Conservation (phyloP, 371 early-diverging fungal genomes). For the Rhizopus microsporus region DNA sequence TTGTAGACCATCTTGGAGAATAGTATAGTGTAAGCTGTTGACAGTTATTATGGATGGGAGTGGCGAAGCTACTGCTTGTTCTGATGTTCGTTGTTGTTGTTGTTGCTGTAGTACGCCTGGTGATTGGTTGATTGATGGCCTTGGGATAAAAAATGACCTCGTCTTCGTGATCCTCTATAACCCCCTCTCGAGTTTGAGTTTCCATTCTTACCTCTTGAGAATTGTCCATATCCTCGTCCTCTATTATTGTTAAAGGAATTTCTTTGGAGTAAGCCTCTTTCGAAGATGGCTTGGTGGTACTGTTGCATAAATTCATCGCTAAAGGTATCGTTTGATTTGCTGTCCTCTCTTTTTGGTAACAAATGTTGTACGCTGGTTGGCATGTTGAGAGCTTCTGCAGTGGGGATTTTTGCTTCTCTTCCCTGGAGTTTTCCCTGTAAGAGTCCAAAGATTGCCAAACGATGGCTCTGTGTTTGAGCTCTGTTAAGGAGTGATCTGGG, state of each 20-base stretch:
- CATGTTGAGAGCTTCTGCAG: conserved; percentile 10
- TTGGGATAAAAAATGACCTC: conserved; percentile 10
- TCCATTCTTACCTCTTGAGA: conserved; percentile 1
- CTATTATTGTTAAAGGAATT: neutral
- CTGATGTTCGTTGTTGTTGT: conserved; percentile 9
- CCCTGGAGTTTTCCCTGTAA: conserved; percentile 5
- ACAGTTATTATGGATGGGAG: conserved; percentile 9
- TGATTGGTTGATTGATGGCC: conserved; percentile 3
- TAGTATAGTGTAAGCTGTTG: conserved; percentile 8
- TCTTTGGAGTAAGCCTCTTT: conserved; percentile 2
- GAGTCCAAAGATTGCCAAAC: conserved; percentile 8
- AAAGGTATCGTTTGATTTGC: conserved; percentile 1
- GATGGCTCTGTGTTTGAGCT: neutral
- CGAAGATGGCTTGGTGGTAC: conserved; percentile 8
- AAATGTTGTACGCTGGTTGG: conserved; percentile 7
- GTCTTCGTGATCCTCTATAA: conserved; percentile 6
- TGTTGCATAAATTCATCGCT: neutral
- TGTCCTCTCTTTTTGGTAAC: conserved; percentile 3
- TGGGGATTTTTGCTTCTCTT: neutral
- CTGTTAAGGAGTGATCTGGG: neutral
- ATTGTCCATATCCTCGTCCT: neutral
- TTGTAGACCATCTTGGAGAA: conserved; percentile 12
- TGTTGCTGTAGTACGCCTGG: conserved; percentile 1
- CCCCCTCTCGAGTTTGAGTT: conserved; percentile 4
- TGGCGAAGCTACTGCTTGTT: conserved; percentile 8